These are phyloP conservation scores for Phytophthora nicotianae DNA, from an alignment of 352 stramenopile genomes.

Conservation along the genomic window DNA sequence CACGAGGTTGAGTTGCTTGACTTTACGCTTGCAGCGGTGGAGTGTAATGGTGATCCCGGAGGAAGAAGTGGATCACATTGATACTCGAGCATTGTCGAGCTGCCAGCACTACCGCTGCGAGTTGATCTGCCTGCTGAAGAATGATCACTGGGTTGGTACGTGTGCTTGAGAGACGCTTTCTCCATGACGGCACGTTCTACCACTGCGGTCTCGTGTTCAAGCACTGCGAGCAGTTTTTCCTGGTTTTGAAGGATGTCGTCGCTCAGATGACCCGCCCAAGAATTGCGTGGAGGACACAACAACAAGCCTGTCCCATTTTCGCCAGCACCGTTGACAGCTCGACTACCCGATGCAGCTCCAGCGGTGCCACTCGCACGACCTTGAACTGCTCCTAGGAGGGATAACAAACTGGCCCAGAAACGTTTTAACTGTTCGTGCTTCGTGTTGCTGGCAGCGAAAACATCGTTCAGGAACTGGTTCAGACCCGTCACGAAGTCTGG, in stretches of 20 bases:
- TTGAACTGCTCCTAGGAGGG: slow-evolving; percentile 30
- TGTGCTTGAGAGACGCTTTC: slow-evolving; percentile 75
- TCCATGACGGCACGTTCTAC: slow-evolving; percentile 82
- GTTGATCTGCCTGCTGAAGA: slow-evolving; percentile 11
- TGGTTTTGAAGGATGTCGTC: slow-evolving; percentile 87
- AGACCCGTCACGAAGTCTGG: slow-evolving; percentile 60
- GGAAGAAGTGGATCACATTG: slow-evolving; percentile 65
- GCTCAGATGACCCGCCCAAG: slow-evolving; percentile 67
- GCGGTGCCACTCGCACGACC: slow-evolving; percentile 3
- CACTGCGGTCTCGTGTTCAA: slow-evolving; percentile 81
- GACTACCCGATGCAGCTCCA: background rate
- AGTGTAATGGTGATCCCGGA: slow-evolving; percentile 24
- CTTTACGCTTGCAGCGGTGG: slow-evolving; percentile 9
- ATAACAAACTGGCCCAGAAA: slow-evolving; percentile 62
- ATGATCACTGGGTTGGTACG: slow-evolving; percentile 48
- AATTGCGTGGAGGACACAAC: slow-evolving; percentile 22
- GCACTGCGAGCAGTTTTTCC: slow-evolving; percentile 75
- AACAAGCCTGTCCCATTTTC: slow-evolving; percentile 22
- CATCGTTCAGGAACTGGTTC: slow-evolving; percentile 45
- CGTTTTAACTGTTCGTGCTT: slow-evolving; percentile 47
- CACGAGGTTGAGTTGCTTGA: background rate
- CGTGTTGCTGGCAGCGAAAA: slow-evolving; percentile 34
- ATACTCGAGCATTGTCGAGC: slow-evolving; percentile 61
- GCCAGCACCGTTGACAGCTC: slow-evolving; percentile 2
- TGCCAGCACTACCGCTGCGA: slow-evolving; percentile 15